Conservation (phyloP, 1,139 yeast species). For the Candida sp. region DNA sequence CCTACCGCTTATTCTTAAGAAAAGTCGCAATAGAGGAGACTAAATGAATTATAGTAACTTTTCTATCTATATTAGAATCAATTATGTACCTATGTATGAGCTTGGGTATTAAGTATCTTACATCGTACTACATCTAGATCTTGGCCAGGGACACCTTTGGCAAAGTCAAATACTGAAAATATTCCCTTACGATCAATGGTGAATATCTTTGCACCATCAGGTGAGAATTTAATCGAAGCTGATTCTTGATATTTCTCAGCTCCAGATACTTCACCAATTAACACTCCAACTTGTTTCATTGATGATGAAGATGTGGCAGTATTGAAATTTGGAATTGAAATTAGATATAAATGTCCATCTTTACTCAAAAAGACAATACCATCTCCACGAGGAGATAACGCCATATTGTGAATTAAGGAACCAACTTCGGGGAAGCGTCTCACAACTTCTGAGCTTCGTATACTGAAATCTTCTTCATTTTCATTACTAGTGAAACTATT, state of each 20-base stretch:
- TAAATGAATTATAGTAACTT: no score
- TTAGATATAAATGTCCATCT: conserved; percentile 70
- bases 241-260: conserved; percentile 69
- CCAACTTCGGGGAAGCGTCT: conserved; percentile 77
- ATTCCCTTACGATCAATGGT: conserved; percentile 80
- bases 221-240: conserved; percentile 71
- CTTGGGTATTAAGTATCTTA: conserved; percentile 43
- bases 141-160: conserved; percentile 75
- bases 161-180: conserved; percentile 78
- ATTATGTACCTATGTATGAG: not conserved
- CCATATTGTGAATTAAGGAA: conserved; percentile 65
- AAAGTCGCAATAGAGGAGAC: no score
- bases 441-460: conserved; percentile 30
- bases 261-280: conserved; percentile 74
- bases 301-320: conserved; percentile 19
- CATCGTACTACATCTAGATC: conserved; percentile 79
- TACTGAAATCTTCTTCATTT: conserved; percentile 17
- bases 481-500: conserved; percentile 17
- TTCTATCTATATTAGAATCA: not conserved
- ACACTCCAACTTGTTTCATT: conserved; percentile 52
- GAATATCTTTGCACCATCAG: conserved; percentile 77
- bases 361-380: conserved; percentile 78
- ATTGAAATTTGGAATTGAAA: conserved; percentile 58
- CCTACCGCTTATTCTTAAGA: no score
- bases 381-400: conserved; percentile 83